Base-by-base conservation (phyloP, 1,284 basidiomycete species). In the Rhodotorula sp. region DNA sequence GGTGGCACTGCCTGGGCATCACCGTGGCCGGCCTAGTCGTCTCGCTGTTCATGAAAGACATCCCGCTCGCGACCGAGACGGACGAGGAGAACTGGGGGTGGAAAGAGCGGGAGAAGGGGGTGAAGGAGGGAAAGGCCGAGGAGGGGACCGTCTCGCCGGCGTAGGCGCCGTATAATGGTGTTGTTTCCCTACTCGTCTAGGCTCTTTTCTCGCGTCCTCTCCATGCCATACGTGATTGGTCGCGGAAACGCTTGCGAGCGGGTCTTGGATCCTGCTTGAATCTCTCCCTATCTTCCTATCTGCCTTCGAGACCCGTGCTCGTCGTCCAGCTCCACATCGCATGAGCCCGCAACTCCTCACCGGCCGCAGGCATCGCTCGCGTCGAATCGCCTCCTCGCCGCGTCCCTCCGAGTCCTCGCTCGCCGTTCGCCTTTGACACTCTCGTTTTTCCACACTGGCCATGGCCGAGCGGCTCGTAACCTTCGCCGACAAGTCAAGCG, bases 1-100 rank as follows among this genome's bases (percentile, higher is more conserved):
- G 76, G 76, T 55, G 67, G 2, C 65, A 67, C 32, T 62, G 67
- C 62, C 57, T 68, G 20, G 76, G 64, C 5, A 20, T 77, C 48
- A 39, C 52, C 4, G 70, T 58, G 11, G 19, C 70, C 30, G 74
- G 64, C 0, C 34, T 74, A 27, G 19, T 72, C 19, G 2, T 67
- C 10, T 58, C 71, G 6, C 48, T 74, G 0, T 44, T 52, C 9
- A 32, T 76, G 19, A 67, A 72, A 36, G 54, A 30, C 29, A 52
- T 77, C 20, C 49, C 71, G 17, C 39, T 76, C 11, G 57, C 67
- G 34, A 67, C 51, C 2, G 68, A 65, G 48, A 68, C 48, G 53
- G 76, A 77, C 61, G 72, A 73, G 57, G 59, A 62, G 54, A 49
- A 52, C 36, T 61, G 59, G 59, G 62, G 62, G 7, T 22, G 64